Percentiles rank a stretch among this genome's conserved stretches.
These are phyloP conservation scores for Puccinia novopanici DNA, from an alignment of 1,284 basidiomycete genomes.

Conservation along the genomic window DNA sequence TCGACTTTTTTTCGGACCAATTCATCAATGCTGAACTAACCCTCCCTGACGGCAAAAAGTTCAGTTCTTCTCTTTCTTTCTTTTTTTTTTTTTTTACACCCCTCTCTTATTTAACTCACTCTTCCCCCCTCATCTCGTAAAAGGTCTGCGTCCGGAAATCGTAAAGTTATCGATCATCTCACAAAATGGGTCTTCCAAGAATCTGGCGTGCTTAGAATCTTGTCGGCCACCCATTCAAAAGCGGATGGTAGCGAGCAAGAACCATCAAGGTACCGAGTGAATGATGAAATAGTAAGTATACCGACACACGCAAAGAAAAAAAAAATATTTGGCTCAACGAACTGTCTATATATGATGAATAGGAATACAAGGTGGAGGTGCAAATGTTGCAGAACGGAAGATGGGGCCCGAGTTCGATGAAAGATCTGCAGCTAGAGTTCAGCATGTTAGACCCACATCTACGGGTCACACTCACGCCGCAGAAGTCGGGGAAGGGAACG, in stretches of 20 bases:
- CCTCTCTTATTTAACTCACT: too few relatives aligned
- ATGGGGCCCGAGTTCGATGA: constrained; percentile 74
- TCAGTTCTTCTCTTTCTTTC: constrained; percentile 1
- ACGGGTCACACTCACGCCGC: constrained; percentile 70
- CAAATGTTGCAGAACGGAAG: constrained; percentile 67
- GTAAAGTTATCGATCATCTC: constrained; percentile 72
- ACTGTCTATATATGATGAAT: constrained; percentile 19
- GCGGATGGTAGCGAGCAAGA: constrained; percentile 63
- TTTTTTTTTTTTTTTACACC: not conserved
- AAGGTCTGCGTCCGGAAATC: constrained; percentile 65
- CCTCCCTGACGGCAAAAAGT: constrained; percentile 44
- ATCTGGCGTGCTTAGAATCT: constrained; percentile 75
- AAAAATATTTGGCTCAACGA: not conserved
- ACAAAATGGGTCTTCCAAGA: constrained; percentile 90
- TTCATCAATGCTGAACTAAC: constrained; percentile 52
- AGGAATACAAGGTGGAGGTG: constrained; percentile 76
- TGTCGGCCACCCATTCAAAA: constrained; percentile 71
- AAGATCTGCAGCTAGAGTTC: constrained; percentile 87
- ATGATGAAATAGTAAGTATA: constrained; percentile 73
- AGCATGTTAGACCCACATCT: constrained; percentile 97
- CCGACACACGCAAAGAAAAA: too few relatives aligned
- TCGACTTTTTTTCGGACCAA: constrained; percentile 70
- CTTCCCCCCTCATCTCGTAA: too few relatives aligned
- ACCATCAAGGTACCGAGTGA: constrained; percentile 75
- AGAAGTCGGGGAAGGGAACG: constrained; percentile 64